phyloP scores from a whole-genome alignment of 148 eudicot genomes.

The Heliosperma pusillum region DNA sequence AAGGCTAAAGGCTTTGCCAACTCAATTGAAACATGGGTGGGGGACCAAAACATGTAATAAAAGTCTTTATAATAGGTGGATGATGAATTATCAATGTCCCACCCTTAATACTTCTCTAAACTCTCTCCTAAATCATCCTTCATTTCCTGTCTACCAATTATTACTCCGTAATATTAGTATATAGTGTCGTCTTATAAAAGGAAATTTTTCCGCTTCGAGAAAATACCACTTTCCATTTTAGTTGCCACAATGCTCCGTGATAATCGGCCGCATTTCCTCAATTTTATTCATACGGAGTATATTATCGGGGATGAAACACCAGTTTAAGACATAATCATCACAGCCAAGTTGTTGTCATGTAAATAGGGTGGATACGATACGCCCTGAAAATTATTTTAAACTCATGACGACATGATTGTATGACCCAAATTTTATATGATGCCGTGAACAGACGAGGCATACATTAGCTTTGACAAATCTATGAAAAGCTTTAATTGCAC shows the following conservation, averaged over 20 bases:
- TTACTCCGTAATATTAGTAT: background rate
- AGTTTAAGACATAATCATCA: background rate
- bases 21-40: conserved; percentile 34
- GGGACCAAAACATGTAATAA: conserved; percentile 26
- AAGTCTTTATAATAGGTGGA: conserved; percentile 28
- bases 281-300: background rate
- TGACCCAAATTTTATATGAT: too few species aligned
- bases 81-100: conserved; percentile 16
- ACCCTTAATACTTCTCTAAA: conserved; percentile 13
- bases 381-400: too few species aligned
- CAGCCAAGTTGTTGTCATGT: background rate
- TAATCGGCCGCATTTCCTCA: background rate
- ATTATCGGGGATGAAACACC: background rate
- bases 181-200: too few species aligned
- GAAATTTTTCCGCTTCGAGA: too few species aligned
- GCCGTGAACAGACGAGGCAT: background rate
- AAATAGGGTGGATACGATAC: too few species aligned
- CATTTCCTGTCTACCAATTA: background rate
- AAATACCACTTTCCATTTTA: too few species aligned
- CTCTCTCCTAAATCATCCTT: background rate
- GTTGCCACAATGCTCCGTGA: background rate
- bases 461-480: conserved; percentile 5
- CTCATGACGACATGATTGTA: too few species aligned
- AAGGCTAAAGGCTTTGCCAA: conserved; percentile 27
- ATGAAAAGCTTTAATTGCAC: conserved; percentile 9